Evolutionary conservation across 2,329 filamentous ascomycete genomes (phyloP).

Genomic region (Colletotrichum simmondsii): DNA sequence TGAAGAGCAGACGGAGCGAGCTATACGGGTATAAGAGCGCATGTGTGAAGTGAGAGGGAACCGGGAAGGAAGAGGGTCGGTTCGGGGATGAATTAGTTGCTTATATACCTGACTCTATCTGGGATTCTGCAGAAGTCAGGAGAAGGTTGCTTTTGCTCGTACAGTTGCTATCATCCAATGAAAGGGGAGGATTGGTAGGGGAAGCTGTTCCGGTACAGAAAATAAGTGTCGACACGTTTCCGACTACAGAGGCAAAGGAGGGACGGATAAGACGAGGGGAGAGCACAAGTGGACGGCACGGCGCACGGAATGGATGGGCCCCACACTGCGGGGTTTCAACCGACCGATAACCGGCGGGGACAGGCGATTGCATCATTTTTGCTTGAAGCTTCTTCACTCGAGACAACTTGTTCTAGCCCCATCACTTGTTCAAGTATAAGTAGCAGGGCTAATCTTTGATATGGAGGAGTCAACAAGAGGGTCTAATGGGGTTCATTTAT

Average conservation of each 20-base stretch:
- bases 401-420: background rate
- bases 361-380: conserved; percentile 27
- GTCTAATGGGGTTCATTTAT: background rate
- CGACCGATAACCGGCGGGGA: conserved; percentile 31
- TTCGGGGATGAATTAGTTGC: background rate
- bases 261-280: conserved; percentile 32
- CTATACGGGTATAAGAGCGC: background rate
- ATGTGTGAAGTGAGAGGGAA: conserved; percentile 10
- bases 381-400: background rate
- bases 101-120: conserved; percentile 1
- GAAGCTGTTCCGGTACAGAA: background rate
- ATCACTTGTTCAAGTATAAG: background rate
- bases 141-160: background rate
- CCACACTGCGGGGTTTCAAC: conserved; percentile 31
- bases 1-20: conserved; percentile 14
- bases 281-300: conserved; percentile 8
- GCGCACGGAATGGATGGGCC: conserved; percentile 28
- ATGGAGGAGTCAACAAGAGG: background rate
- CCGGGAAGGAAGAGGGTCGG: background rate
- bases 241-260: conserved; percentile 4
- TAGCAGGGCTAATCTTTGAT: background rate
- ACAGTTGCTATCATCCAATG: background rate
- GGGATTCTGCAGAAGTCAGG: background rate
- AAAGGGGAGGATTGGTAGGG: background rate
- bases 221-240: conserved; percentile 25